These are phyloP conservation scores for Chlorella sp. DNA, from an alignment of 139 green algal species.

Conservation along the genomic window DNA sequence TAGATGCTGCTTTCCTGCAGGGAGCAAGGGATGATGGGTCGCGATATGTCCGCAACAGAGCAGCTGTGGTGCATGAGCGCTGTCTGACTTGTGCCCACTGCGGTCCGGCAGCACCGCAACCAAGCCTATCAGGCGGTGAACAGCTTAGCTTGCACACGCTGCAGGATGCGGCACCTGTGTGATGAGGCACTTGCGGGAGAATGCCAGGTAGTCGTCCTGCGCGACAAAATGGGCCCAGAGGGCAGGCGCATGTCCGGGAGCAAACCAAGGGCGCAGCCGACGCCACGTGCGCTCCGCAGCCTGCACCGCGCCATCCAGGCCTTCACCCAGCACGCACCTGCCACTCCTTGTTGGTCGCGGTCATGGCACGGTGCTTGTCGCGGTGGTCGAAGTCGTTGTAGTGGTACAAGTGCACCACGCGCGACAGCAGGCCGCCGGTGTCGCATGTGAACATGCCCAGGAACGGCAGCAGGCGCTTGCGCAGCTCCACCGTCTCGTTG, in stretches of 20 bases:
- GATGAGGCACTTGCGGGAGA: constrained; percentile 1
- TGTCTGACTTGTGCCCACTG: too few relatives aligned
- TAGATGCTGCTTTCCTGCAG: constrained; percentile 44
- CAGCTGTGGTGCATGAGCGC: too few relatives aligned
- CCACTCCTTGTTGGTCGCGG: constrained; percentile 28
- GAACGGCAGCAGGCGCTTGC: constrained; percentile 43
- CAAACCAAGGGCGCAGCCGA: too few relatives aligned
- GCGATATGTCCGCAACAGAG: too few relatives aligned
- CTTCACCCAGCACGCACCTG: background rate
- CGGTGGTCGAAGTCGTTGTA: constrained; percentile 46
- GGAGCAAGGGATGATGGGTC: too few relatives aligned
- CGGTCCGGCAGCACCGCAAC: too few relatives aligned
- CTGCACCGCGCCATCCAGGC: too few relatives aligned
- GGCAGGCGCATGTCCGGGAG: too few relatives aligned
- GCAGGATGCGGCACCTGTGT: background rate
- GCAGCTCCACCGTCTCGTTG: constrained; percentile 15
- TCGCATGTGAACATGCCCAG: constrained; percentile 54
- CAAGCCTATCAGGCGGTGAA: too few relatives aligned
- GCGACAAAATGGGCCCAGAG: background rate
- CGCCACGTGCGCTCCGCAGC: too few relatives aligned
- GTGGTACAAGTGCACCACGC: constrained; percentile 24
- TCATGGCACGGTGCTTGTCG: constrained; percentile 16
- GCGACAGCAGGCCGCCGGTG: constrained; percentile 45
- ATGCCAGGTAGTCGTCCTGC: constrained; percentile 31
- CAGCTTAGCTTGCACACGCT: too few relatives aligned